Base-by-base conservation (phyloP, 352 stramenopile species). In the Phytophthora pinifolia region DNA sequence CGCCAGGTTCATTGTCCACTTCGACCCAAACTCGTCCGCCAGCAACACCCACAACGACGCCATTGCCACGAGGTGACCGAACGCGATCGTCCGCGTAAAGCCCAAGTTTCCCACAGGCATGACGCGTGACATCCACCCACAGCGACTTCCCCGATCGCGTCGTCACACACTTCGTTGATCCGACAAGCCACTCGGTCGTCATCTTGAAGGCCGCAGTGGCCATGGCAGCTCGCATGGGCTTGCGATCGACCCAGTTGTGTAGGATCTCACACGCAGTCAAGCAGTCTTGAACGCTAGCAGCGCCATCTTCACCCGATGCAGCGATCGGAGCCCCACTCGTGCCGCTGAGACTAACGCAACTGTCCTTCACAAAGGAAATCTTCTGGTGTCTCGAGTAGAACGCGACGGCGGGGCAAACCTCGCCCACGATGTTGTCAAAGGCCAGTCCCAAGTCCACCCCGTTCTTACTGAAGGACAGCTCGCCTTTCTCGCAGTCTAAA, bases 371-470 rank as follows among this genome's bases (percentile, higher is more conserved):
- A 18, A 97, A 66, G 0, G 70, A 82, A 1, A 97, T 74, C 32
- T 88, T 82, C 60, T 97, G 89, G 22, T 93, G 74, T 3, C 86
- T 72, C 18, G 93, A 98, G 64, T 98, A 98, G 36, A 98, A 97
- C 0, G 94, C 84, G 2, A 98, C 79, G 2, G 93, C 94, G 0
- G 94, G 93, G 46, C 81, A 97, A 5, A 98, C 73, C 43, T 93
- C 79, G 2, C 92, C 94, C 1, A 89, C 65, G 17, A 98, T 59
- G 46, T 95, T 94, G n/a, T 97, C 87, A 55, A 98, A 97, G 6
- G 91, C 92, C 2, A 97, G 51, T 0, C 92, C 93, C 0, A 97
- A 56, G 4, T 80, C 54, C 0, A 74, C 65, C 1, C 92, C 94
- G 51, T 98, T 98, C 67, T 96, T 97, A 22, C 67, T 81, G 62